A percentile compares a stretch with the other conserved stretches of the same genome.
Conservation (phyloP, 768 basidiomycete genomes). For the Pluteus cervinus region DNA sequence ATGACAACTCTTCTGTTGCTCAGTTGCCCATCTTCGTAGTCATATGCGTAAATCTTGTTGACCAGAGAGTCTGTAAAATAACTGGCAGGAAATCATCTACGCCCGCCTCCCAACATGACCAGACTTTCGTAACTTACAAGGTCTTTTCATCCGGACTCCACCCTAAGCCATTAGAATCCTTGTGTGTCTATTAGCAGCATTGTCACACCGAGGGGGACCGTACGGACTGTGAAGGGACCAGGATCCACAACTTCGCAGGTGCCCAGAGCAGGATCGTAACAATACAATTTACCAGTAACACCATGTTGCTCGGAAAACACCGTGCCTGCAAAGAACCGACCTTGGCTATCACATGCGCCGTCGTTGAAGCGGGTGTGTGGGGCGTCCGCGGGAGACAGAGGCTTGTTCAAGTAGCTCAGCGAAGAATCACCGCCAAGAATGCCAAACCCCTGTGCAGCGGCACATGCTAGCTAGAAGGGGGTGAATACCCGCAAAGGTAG, state of each 20-base stretch:
- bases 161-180: slow-evolving; percentile 62
- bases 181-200: slow-evolving; percentile 11
- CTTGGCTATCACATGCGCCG: slow-evolving; percentile 59
- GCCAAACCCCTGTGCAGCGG: slow-evolving; percentile 53
- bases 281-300: slow-evolving; percentile 52
- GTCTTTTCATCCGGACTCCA: slow-evolving; percentile 58
- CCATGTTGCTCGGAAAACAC: slow-evolving; percentile 42
- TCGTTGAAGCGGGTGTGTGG: slow-evolving; percentile 61
- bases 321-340: slow-evolving; percentile 65
- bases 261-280: slow-evolving; percentile 47
- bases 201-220: slow-evolving; percentile 6
- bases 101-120: slow-evolving; percentile 5
- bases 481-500: slow-evolving; percentile 1
- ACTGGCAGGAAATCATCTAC: slow-evolving; percentile 27
- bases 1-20: slow-evolving; percentile 52
- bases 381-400: slow-evolving; percentile 36
- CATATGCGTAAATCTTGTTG: slow-evolving; percentile 65
- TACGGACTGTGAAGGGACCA: slow-evolving; percentile 58
- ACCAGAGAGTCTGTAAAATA: slow-evolving; percentile 65
- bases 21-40: slow-evolving; percentile 54
- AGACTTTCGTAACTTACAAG: slow-evolving; percentile 33
- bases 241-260: slow-evolving; percentile 48
- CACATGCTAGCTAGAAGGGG: slow-evolving; percentile 45
- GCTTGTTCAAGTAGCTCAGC: slow-evolving; percentile 44
- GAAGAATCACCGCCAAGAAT: slow-evolving; percentile 36